phyloP scores from a whole-genome alignment of 257 asterid genomes.

The Handroanthus guayacan region DNA sequence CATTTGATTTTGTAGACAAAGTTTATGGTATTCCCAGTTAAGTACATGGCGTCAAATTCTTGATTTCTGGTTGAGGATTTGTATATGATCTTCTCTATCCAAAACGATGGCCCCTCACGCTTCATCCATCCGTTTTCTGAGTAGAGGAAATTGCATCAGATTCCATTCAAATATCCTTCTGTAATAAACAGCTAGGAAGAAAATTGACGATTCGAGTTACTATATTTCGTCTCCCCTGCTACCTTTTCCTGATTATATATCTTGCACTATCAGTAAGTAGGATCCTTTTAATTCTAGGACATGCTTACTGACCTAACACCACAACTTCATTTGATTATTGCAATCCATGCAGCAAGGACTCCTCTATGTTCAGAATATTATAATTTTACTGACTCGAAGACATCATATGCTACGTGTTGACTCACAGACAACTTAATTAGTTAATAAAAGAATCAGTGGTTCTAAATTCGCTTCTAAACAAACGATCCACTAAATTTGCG shows the following conservation, averaged over 20 bases:
- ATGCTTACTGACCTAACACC: constrained; percentile 35
- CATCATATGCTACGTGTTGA: constrained; percentile 23
- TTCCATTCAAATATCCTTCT: neutral
- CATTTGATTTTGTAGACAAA: too few relatives aligned
- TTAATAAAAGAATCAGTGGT: constrained; percentile 23
- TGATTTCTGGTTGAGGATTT: constrained; percentile 16
- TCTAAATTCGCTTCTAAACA: constrained; percentile 23
- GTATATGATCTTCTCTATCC: neutral
- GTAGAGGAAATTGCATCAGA: neutral
- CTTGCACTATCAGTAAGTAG: constrained; percentile 13
- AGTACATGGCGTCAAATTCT: constrained; percentile 9
- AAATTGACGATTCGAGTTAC: neutral
- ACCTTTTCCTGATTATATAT: neutral
- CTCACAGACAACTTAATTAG: neutral
- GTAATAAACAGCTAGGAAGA: neutral
- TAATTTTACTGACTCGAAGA: constrained; percentile 3
- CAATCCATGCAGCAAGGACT: constrained; percentile 29
- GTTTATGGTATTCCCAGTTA: too few relatives aligned
- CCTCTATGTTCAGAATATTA: constrained; percentile 19
- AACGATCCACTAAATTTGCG: constrained; percentile 35
- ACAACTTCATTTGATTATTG: constrained; percentile 30
- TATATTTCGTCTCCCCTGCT: too few relatives aligned
- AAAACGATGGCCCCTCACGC: neutral
- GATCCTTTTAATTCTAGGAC: neutral
- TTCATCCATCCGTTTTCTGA: neutral